Conservation (phyloP, 1,139 yeast genomes). For the Yamadazyma blattariae region DNA sequence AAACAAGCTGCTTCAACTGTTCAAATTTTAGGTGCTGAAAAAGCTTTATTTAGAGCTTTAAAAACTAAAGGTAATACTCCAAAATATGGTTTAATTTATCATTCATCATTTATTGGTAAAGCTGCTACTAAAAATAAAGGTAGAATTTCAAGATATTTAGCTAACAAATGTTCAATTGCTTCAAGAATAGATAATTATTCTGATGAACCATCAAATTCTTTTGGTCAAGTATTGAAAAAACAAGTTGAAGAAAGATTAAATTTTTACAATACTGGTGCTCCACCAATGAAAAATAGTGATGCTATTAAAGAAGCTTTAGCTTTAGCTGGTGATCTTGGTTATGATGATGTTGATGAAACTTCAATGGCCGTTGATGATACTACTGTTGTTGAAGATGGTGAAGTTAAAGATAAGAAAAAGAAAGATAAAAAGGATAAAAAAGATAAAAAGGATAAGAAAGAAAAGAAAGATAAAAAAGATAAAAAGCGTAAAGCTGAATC, state of each 20-base stretch:
- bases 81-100: slow-evolving; percentile 95
- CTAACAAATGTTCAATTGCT: slow-evolving; percentile 98
- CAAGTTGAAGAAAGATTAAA: slow-evolving; percentile 98
- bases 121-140: slow-evolving; percentile 98
- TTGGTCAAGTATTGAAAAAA: slow-evolving; percentile 87
- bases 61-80: slow-evolving; percentile 99
- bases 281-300: slow-evolving; percentile 94
- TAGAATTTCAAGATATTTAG: slow-evolving; percentile 96
- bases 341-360: slow-evolving; percentile 17
- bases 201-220: slow-evolving; percentile 79
- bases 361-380: slow-evolving; percentile 13
- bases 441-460: slow-evolving; percentile 45
- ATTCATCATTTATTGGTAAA: slow-evolving; percentile 95
- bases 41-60: slow-evolving; percentile 96
- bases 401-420: slow-evolving; percentile 41
- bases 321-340: slow-evolving; percentile 49
- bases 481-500: slow-evolving; percentile 54
- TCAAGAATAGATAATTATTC: slow-evolving; percentile 96
- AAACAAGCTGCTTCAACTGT: slow-evolving; percentile 99
- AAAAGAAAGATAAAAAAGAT: slow-evolving; percentile 51
- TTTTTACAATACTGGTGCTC: slow-evolving; percentile 93
- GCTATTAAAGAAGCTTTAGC: slow-evolving; percentile 91
- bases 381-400: slow-evolving; percentile 23
- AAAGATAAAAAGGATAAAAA: slow-evolving; percentile 57
- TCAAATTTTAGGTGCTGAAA: slow-evolving; percentile 98